phyloP scores from a whole-genome alignment of 129 eudicot genomes.

The sunflower (Helianthus annuus) region HanXRQr2.0-SUNRISE NC_035441.2:185266879-185267378 shows the following conservation, averaged over 20 bases:
- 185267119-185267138: constrained; percentile 94
- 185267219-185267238: too few relatives aligned
- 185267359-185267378: too few relatives aligned
- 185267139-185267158: constrained; percentile 84
- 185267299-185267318: too few relatives aligned
- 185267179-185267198: constrained; percentile 65
- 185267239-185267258: too few relatives aligned
- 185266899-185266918: background rate
- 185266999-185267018: background rate
- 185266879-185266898: background rate
- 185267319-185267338: too few relatives aligned
- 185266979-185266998: background rate
- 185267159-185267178: constrained; percentile 87
- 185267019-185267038: constrained; percentile 57
- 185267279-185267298: too few relatives aligned
- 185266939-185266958: too few relatives aligned
- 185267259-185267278: too few relatives aligned
- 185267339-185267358: too few relatives aligned
- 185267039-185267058: constrained; percentile 92
- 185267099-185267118: constrained; percentile 93
- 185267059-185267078: constrained; percentile 95
- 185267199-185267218: constrained; percentile 53
- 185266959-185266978: too few relatives aligned
- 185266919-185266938: background rate
- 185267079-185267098: constrained; percentile 99